phyloP scores from a whole-genome alignment of 148 eudicot genomes.

The Spergularia bocconei region DNA sequence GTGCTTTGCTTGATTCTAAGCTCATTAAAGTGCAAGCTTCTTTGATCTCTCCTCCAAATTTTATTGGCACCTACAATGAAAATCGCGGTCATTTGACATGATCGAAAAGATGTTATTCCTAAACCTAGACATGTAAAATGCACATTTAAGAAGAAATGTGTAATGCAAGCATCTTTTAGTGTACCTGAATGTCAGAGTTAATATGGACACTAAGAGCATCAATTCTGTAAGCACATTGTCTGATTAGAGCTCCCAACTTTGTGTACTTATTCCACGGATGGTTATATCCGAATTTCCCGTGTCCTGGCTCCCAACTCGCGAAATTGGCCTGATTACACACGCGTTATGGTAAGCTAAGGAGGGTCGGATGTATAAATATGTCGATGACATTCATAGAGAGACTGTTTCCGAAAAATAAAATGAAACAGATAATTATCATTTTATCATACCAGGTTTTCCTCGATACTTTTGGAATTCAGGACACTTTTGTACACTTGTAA shows the following conservation, averaged over 20 bases:
- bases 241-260: slow-evolving; percentile 32
- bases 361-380: too few relatives aligned
- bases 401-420: too few relatives aligned
- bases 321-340: slow-evolving; percentile 38
- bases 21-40: slow-evolving; percentile 42
- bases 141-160: too few relatives aligned
- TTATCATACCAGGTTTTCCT: slow-evolving; percentile 41
- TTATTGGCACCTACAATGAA: slow-evolving; percentile 29
- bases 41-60: slow-evolving; percentile 29
- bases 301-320: slow-evolving; percentile 56
- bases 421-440: too few relatives aligned
- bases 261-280: slow-evolving; percentile 56
- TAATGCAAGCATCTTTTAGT: neutral
- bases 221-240: slow-evolving; percentile 47
- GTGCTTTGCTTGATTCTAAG: slow-evolving; percentile 49
- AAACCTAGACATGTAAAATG: too few relatives aligned
- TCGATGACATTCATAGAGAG: too few relatives aligned
- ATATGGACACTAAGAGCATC: slow-evolving; percentile 37
- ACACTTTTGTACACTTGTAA: slow-evolving; percentile 36
- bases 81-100: neutral
- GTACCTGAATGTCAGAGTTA: slow-evolving; percentile 36
- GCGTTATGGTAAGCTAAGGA: neutral
- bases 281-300: slow-evolving; percentile 37
- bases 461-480: slow-evolving; percentile 37
- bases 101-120: neutral